These are phyloP conservation scores for Heliocybe sulcata DNA, from an alignment of 1,284 basidiomycete species.

Conservation along the genomic window DNA sequence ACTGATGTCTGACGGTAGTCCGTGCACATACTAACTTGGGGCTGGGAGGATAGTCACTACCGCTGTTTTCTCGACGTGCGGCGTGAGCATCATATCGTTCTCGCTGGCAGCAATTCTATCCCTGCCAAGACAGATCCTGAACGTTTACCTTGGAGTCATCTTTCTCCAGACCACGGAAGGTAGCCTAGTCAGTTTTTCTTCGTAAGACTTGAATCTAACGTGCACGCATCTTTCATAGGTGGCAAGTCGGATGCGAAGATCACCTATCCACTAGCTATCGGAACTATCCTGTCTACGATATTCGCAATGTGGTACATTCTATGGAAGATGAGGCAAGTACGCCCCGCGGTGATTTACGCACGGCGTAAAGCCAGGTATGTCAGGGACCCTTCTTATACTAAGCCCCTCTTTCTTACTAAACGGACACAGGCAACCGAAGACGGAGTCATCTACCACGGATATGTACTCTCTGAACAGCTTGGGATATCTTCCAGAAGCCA, in stretches of 20 bases:
- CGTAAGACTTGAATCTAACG: background rate
- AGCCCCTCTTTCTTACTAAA: conserved; percentile 1
- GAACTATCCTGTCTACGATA: conserved; percentile 69
- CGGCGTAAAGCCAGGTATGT: conserved; percentile 61
- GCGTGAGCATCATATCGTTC: conserved; percentile 70
- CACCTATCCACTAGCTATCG: conserved; percentile 51
- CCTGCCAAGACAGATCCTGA: conserved; percentile 71
- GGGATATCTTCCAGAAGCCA: background rate
- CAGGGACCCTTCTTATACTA: background rate
- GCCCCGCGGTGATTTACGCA: conserved; percentile 67
- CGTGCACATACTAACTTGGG: background rate
- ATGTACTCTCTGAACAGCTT: conserved; percentile 9
- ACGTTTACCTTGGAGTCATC: conserved; percentile 70
- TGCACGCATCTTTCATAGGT: conserved; percentile 3
- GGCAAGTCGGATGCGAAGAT: conserved; percentile 36
- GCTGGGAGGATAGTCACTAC: conserved; percentile 41
- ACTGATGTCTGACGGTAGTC: background rate
- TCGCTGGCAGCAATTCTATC: conserved; percentile 67
- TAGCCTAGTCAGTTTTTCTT: conserved; percentile 10
- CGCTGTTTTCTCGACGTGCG: conserved; percentile 75
- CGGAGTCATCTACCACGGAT: background rate
- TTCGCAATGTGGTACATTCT: conserved; percentile 82
- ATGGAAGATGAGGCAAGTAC: conserved; percentile 66
- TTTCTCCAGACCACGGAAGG: conserved; percentile 39
- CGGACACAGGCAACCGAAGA: background rate